Conservation (phyloP, 176 grass and related monocot genomes). For the Triticum urartu region DNA sequence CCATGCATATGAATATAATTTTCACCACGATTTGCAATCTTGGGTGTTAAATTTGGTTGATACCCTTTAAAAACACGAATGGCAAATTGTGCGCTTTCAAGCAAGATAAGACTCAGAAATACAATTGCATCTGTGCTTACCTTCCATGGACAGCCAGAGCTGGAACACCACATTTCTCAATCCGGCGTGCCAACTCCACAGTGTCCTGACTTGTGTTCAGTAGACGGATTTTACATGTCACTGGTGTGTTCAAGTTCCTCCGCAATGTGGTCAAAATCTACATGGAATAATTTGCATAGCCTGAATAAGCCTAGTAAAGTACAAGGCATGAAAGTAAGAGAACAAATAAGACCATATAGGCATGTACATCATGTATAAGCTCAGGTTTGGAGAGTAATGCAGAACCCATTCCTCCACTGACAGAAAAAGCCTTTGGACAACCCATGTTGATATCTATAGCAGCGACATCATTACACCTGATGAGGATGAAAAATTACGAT, state of each 20-base stretch:
- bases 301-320: conserved; percentile 29
- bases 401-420: conserved; percentile 96
- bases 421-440: conserved; percentile 84
- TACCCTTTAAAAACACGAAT: conserved; percentile 15
- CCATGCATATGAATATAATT: background rate
- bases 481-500: conserved; percentile 11
- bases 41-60: background rate
- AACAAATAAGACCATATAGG: conserved; percentile 45
- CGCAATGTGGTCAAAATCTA: conserved; percentile 94
- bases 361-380: conserved; percentile 91
- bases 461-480: conserved; percentile 81
- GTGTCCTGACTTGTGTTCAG: conserved; percentile 59
- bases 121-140: conserved; percentile 33
- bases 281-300: conserved; percentile 33
- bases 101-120: conserved; percentile 19
- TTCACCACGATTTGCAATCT: background rate
- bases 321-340: background rate
- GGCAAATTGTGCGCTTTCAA: conserved; percentile 10
- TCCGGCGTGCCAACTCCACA: conserved; percentile 81
- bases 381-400: conserved; percentile 98
- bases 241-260: conserved; percentile 69
- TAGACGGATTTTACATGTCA: conserved; percentile 98
- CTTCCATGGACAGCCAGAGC: conserved; percentile 93
- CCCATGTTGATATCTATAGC: conserved; percentile 99
- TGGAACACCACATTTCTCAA: conserved; percentile 89